These are phyloP conservation scores for Penicillium desertorum DNA, from an alignment of 495 filamentous ascomycete species.

Conservation along the genomic window DNA sequence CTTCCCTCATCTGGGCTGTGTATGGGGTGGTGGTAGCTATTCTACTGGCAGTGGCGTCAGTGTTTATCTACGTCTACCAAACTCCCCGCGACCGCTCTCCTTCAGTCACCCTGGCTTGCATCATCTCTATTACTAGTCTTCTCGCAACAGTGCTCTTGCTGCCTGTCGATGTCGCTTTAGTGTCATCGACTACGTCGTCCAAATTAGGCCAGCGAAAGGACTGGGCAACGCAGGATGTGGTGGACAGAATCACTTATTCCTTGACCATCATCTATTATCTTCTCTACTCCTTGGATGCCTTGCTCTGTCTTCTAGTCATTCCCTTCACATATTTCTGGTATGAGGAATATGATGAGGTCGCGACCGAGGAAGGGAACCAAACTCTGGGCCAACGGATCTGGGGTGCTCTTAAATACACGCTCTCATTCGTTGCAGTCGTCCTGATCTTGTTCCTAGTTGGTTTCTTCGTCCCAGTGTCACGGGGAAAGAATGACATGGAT, in stretches of 20 bases:
- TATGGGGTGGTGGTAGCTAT: slow-evolving; percentile 77
- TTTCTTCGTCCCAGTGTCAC: slow-evolving; percentile 83
- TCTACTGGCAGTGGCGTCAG: slow-evolving; percentile 66
- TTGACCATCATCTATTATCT: slow-evolving; percentile 89
- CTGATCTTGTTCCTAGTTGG: slow-evolving; percentile 86
- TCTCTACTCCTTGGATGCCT: slow-evolving; percentile 86
- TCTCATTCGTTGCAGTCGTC: slow-evolving; percentile 75
- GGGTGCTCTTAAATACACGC: slow-evolving; percentile 86
- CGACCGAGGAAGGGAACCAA: slow-evolving; percentile 72
- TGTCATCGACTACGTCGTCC: slow-evolving; percentile 80
- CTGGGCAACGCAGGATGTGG: slow-evolving; percentile 80
- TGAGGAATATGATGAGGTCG: slow-evolving; percentile 91
- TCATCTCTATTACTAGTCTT: slow-evolving; percentile 79
- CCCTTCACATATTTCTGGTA: slow-evolving; percentile 99
- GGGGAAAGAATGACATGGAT: slow-evolving; percentile 60
- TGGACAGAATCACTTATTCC: slow-evolving; percentile 73
- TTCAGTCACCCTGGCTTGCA: slow-evolving; percentile 75
- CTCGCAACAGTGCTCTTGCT: slow-evolving; percentile 90
- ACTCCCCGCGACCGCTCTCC: slow-evolving; percentile 79
- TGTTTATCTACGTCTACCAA: slow-evolving; percentile 87
- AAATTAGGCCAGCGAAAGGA: slow-evolving; percentile 82
- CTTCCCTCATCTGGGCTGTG: slow-evolving; percentile 87
- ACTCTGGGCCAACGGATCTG: slow-evolving; percentile 66
- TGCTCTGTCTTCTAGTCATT: slow-evolving; percentile 85
- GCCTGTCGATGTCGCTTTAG: slow-evolving; percentile 91